These are phyloP conservation scores for Fusarium sp. DNA, from an alignment of 2,329 filamentous ascomycete genomes.

Conservation along the genomic window DNA sequence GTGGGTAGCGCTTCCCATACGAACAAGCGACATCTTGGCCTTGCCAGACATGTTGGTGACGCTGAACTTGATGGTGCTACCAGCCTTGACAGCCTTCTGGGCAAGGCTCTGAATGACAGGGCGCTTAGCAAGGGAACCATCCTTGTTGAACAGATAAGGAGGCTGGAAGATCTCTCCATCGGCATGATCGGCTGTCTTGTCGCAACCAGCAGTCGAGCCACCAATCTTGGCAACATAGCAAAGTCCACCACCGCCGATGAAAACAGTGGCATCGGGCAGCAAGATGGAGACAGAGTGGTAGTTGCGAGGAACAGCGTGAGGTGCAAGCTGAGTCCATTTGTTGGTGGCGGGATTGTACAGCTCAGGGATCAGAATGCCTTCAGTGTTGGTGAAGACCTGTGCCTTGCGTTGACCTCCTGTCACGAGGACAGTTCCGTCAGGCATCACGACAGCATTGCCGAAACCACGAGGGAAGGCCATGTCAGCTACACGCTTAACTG, in stretches of 20 bases:
- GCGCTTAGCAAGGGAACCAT: slow-evolving; percentile 53
- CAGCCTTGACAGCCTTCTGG: slow-evolving; percentile 30
- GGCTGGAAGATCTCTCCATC: slow-evolving; percentile 67
- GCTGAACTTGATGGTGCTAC: slow-evolving; percentile 35
- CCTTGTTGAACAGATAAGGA: slow-evolving; percentile 62
- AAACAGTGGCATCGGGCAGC: slow-evolving; percentile 61
- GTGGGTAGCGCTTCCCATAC: slow-evolving; percentile 63
- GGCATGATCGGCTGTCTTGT: slow-evolving; percentile 58
- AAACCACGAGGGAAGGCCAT: slow-evolving; percentile 56
- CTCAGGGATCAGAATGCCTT: slow-evolving; percentile 56
- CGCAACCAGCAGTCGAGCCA: slow-evolving; percentile 45
- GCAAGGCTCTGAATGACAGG: slow-evolving; percentile 13
- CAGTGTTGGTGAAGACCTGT: slow-evolving; percentile 57
- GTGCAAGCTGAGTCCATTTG: slow-evolving; percentile 52
- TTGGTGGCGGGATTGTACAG: slow-evolving; percentile 57
- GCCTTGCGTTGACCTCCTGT: slow-evolving; percentile 51
- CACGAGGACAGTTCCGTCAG: slow-evolving; percentile 58
- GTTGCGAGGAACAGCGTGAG: slow-evolving; percentile 55
- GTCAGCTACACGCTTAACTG: slow-evolving; percentile 25
- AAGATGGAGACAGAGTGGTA: slow-evolving; percentile 64
- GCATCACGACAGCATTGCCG: slow-evolving; percentile 57
- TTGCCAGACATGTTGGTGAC: slow-evolving; percentile 36
- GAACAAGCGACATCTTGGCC: slow-evolving; percentile 56
- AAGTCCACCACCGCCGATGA: slow-evolving; percentile 64
- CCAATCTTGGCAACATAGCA: slow-evolving; percentile 51